phyloP scores from a whole-genome alignment of 345 rosid species.

The Anacardium occidentale region DNA sequence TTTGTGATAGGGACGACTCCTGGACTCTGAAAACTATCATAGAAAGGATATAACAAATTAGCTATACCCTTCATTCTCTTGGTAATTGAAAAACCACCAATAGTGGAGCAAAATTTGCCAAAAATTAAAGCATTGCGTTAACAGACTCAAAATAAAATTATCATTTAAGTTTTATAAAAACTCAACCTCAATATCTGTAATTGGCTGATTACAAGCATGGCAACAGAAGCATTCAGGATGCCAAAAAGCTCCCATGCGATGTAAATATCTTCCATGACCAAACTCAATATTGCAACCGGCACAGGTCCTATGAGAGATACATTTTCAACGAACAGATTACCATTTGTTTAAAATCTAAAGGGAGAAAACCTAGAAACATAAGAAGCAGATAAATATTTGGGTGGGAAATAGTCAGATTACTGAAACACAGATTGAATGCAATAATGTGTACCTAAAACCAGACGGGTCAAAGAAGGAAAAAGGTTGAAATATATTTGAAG shows the following conservation, averaged over 20 bases:
- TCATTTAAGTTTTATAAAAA: constrained; percentile 12
- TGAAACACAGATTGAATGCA: constrained; percentile 5
- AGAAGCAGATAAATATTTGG: background rate
- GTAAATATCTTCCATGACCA: constrained; percentile 69
- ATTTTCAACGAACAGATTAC: constrained; percentile 22
- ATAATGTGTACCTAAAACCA: constrained; percentile 52
- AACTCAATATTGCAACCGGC: constrained; percentile 69
- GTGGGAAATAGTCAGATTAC: background rate
- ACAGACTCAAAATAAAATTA: constrained; percentile 11
- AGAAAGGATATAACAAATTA: constrained; percentile 23
- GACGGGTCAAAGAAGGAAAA: constrained; percentile 54
- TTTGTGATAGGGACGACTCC: constrained; percentile 74
- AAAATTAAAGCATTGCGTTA: constrained; percentile 14
- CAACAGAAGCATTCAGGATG: constrained; percentile 92
- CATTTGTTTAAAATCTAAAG: background rate
- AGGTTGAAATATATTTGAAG: constrained; percentile 47
- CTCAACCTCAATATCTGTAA: constrained; percentile 69
- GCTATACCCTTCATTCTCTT: constrained; percentile 6
- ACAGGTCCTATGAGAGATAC: constrained; percentile 49
- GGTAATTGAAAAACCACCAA: background rate
- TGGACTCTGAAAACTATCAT: constrained; percentile 65
- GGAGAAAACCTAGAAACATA: background rate
- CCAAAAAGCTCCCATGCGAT: constrained; percentile 78
- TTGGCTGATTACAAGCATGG: constrained; percentile 66
- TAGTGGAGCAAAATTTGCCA: background rate